Conservation (phyloP, 2,329 filamentous ascomycete species). For the Graphiopsis chlorocephala region DNA sequence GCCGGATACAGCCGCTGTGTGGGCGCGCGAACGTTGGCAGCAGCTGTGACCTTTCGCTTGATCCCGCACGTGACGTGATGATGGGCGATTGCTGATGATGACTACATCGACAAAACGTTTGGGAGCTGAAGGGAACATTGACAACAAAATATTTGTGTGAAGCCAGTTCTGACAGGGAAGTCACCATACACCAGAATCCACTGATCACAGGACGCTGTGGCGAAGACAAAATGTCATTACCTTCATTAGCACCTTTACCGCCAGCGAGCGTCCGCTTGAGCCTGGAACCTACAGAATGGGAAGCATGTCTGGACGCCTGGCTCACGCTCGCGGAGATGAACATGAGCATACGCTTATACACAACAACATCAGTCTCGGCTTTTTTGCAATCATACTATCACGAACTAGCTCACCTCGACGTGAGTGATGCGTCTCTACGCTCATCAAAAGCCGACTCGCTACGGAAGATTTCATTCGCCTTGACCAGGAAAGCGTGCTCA, state of each 20-base stretch:
- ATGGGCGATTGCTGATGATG: not conserved
- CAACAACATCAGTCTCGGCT: constrained; percentile 45
- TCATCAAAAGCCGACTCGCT: constrained; percentile 49
- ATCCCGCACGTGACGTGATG: not conserved
- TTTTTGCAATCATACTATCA: constrained; percentile 69
- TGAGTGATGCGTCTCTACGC: constrained; percentile 26
- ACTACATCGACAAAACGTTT: constrained; percentile 2
- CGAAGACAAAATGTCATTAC: constrained; percentile 50
- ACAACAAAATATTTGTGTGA: not conserved
- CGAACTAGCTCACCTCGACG: constrained; percentile 44
- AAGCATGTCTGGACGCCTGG: constrained; percentile 75
- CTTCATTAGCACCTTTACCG: constrained; percentile 76
- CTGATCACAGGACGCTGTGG: not conserved
- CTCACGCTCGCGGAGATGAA: constrained; percentile 56
- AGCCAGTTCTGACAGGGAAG: not conserved
- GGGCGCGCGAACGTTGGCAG: not conserved
- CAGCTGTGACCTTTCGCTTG: not conserved
- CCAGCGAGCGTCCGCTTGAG: constrained; percentile 63
- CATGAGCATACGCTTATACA: not conserved
- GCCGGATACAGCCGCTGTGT: constrained; percentile 9
- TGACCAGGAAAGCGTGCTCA: constrained; percentile 42
- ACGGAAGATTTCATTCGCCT: constrained; percentile 62
- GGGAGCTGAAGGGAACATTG: not conserved
- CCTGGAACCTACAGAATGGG: constrained; percentile 71
- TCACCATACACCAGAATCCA: not conserved